Evolutionary conservation across 1,284 basidiomycete genomes (phyloP).

Genomic region (Ustilago lituana): DNA sequence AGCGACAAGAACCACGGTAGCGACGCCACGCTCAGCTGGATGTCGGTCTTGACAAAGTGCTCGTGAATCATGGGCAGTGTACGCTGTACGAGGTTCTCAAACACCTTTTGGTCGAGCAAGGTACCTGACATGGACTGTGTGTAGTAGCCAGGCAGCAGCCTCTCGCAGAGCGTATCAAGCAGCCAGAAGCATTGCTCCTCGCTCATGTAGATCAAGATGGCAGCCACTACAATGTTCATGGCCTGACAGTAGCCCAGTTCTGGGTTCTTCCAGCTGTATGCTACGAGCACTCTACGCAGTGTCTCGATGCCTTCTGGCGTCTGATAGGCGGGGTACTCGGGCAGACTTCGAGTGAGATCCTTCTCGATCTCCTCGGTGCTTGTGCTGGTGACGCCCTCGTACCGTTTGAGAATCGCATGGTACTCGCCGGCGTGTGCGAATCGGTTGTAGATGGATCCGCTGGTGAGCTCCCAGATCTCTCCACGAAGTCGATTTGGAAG

Average conservation of each 20-base stretch:
- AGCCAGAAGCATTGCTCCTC: conserved; percentile 99
- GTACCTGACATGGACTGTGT: conserved; percentile 99
- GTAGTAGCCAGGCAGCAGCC: conserved; percentile 95
- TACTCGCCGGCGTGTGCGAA: conserved; percentile 88
- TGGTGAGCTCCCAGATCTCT: conserved; percentile 97
- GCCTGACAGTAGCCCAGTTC: conserved; percentile 72
- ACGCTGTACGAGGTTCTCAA: conserved; percentile 92
- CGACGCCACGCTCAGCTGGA: conserved; percentile 95
- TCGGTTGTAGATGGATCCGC: conserved; percentile 88
- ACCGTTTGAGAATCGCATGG: conserved; percentile 79
- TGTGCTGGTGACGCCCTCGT: conserved; percentile 81
- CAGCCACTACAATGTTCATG: conserved; percentile 80
- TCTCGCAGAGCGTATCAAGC: conserved; percentile 91
- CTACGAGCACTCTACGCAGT: conserved; percentile 88
- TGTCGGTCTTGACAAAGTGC: conserved; percentile 89
- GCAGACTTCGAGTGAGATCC: conserved; percentile 81
- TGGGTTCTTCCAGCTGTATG: conserved; percentile 96
- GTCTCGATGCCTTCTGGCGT: conserved; percentile 69
- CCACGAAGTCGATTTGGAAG: conserved; percentile 93
- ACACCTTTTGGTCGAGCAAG: conserved; percentile 94
- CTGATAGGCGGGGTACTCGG: conserved; percentile 66
- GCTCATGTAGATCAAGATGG: conserved; percentile 95
- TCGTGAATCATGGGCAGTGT: conserved; percentile 83
- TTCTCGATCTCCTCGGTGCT: conserved; percentile 99
- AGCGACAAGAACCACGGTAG: conserved; percentile 92